Conservation (phyloP, 306 rosid species). For the Carpinus fangiana region DNA sequence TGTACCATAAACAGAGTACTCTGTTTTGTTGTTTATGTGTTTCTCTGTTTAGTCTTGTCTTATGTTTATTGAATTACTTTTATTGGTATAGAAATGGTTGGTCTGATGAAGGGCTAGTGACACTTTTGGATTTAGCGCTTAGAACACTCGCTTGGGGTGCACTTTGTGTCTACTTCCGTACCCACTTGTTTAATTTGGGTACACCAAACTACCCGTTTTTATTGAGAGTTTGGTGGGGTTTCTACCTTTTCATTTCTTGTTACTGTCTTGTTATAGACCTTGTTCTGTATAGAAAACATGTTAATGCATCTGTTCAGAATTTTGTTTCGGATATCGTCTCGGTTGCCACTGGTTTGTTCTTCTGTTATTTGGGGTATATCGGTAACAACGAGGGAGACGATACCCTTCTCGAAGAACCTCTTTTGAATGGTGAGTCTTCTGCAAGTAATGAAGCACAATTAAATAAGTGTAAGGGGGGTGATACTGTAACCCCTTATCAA, state of each 20-base stretch:
- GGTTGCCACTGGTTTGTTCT: slow-evolving; percentile 42
- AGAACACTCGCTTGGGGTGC: slow-evolving; percentile 50
- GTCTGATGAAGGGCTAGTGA: slow-evolving; percentile 40
- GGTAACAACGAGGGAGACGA: slow-evolving; percentile 34
- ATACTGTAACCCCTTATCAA: slow-evolving; percentile 45
- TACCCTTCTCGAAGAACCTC: slow-evolving; percentile 57
- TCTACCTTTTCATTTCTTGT: slow-evolving; percentile 43
- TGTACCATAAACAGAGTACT: slow-evolving; percentile 8
- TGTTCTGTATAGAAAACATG: slow-evolving; percentile 30
- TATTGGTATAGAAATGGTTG: slow-evolving; percentile 41
- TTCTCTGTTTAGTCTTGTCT: slow-evolving; percentile 39
- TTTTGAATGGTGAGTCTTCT: slow-evolving; percentile 52
- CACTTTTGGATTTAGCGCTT: slow-evolving; percentile 46
- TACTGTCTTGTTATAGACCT: slow-evolving; percentile 48
- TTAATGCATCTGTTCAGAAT: slow-evolving; percentile 36
- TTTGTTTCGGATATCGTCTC: slow-evolving; percentile 48
- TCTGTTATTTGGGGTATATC: slow-evolving; percentile 42
- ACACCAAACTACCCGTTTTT: slow-evolving; percentile 28
- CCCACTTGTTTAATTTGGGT: slow-evolving; percentile 19
- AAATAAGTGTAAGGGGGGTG: slow-evolving; percentile 34
- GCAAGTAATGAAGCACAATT: slow-evolving; percentile 26
- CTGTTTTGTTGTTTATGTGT: slow-evolving; percentile 29
- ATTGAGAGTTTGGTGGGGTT: slow-evolving; percentile 63
- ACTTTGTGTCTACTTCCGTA: slow-evolving; percentile 41
- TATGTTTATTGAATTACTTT: slow-evolving; percentile 50